phyloP scores from a whole-genome alignment of 2,329 filamentous ascomycete genomes.

The Lecanosticta acicola region DNA sequence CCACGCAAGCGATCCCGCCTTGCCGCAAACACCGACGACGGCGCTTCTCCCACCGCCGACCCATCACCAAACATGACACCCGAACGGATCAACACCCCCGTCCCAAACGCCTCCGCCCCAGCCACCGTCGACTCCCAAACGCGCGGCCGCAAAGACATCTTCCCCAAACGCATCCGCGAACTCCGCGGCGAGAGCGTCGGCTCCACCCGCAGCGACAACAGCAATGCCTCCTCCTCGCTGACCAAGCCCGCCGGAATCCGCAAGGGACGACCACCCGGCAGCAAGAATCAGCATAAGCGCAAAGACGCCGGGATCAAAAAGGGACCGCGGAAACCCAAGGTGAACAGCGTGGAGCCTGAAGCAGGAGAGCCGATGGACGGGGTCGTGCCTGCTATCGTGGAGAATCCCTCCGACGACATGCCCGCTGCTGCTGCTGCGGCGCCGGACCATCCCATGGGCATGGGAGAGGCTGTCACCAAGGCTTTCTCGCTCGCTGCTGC shows the following conservation, averaged over 20 bases:
- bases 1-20: slow-evolving; percentile 24
- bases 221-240: neutral
- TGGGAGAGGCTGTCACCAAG: neutral
- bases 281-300: slow-evolving; percentile 43
- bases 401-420: slow-evolving; percentile 3
- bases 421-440: slow-evolving; percentile 1
- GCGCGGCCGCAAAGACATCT: slow-evolving; percentile 26
- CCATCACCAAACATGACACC: slow-evolving; percentile 20
- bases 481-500: neutral
- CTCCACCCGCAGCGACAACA: slow-evolving; percentile 13
- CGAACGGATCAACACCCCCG: slow-evolving; percentile 18
- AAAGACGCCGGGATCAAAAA: slow-evolving; percentile 47
- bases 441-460: slow-evolving; percentile 1
- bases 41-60: neutral
- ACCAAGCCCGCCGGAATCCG: slow-evolving; percentile 12
- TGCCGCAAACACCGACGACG: slow-evolving; percentile 9
- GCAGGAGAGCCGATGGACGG: no score
- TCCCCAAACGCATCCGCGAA: slow-evolving; percentile 42
- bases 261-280: slow-evolving; percentile 40
- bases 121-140: slow-evolving; percentile 18
- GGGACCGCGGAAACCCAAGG: slow-evolving; percentile 36
- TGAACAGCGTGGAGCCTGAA: neutral
- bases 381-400: slow-evolving; percentile 3
- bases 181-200: slow-evolving; percentile 39
- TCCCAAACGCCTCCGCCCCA: slow-evolving; percentile 6